Conservation (phyloP, 371 early-diverging fungal genomes). For the Batrachochytrium dendrobatidis region DNA sequence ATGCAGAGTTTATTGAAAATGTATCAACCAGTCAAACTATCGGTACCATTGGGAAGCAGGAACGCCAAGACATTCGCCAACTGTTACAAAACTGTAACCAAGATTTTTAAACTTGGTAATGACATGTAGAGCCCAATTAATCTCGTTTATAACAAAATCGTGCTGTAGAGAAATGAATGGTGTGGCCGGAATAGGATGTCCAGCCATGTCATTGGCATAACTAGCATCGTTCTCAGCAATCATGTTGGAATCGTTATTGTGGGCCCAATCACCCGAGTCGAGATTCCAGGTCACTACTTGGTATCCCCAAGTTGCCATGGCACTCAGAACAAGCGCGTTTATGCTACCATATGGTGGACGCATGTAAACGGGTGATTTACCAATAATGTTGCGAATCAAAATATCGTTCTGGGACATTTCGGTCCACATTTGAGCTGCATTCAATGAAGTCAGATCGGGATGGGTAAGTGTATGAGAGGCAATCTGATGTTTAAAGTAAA, state of each 20-base stretch:
- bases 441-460: slow-evolving; percentile 38
- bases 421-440: slow-evolving; percentile 37
- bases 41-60: not conserved
- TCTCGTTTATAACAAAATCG: not conserved
- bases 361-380: slow-evolving; percentile 42
- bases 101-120: not conserved
- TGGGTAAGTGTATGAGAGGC: slow-evolving; percentile 49
- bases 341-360: slow-evolving; percentile 55
- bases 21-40: too few species aligned
- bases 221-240: not conserved
- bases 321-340: slow-evolving; percentile 21
- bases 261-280: not conserved
- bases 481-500: too few species aligned
- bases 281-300: not conserved
- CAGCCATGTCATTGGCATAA: not conserved
- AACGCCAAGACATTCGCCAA: slow-evolving; percentile 1
- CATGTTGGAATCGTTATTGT: not conserved
- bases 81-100: not conserved
- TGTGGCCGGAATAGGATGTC: not conserved
- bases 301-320: not conserved
- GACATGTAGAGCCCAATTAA: not conserved
- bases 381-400: slow-evolving; percentile 38
- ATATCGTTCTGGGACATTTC: slow-evolving; percentile 40
- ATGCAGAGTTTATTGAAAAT: too few species aligned
- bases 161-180: not conserved